A percentile compares a stretch with the other conserved stretches of the same genome.
These are phyloP conservation scores for Amanita pseudoporphyria DNA, from an alignment of 768 basidiomycete species.

Conservation along the genomic window DNA sequence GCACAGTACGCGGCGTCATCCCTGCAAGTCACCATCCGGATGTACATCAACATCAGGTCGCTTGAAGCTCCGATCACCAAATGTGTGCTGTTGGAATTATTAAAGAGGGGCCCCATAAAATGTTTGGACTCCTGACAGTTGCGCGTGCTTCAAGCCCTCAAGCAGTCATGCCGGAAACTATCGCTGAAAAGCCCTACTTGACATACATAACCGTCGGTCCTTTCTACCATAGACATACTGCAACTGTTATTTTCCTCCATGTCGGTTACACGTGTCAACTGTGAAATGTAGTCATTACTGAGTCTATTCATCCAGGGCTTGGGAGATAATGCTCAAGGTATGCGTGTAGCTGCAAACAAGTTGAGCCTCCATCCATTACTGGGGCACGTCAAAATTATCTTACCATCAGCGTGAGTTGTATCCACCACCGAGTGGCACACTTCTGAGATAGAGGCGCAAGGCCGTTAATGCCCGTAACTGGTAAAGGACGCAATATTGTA, in stretches of 20 bases:
- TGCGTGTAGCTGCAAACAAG: slow-evolving; percentile 42
- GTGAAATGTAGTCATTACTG: neutral
- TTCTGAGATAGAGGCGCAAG: slow-evolving; percentile 3
- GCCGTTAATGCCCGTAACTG: slow-evolving; percentile 38
- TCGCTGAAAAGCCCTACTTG: slow-evolving; percentile 7
- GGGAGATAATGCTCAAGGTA: slow-evolving; percentile 44
- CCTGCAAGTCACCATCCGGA: neutral
- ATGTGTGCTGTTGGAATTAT: slow-evolving; percentile 1
- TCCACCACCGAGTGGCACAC: slow-evolving; percentile 9
- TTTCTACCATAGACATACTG: slow-evolving; percentile 23
- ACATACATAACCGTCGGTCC: slow-evolving; percentile 7
- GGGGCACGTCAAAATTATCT: slow-evolving; percentile 57
- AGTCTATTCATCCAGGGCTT: slow-evolving; percentile 24
- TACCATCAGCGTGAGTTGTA: slow-evolving; percentile 42
- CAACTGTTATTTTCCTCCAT: slow-evolving; percentile 64
- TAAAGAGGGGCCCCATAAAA: slow-evolving; percentile 4
- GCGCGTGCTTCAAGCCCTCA: neutral
- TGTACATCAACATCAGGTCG: neutral
- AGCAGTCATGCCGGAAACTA: neutral
- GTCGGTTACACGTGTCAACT: slow-evolving; percentile 24
- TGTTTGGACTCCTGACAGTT: slow-evolving; percentile 13
- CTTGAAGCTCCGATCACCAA: slow-evolving; percentile 9
- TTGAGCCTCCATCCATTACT: slow-evolving; percentile 30
- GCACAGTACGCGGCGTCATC: neutral
- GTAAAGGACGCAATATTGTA: slow-evolving; percentile 43